Evolutionary conservation across 2,329 filamentous ascomycete species (phyloP).

Genomic region (Orbilia ellipsospora): DNA sequence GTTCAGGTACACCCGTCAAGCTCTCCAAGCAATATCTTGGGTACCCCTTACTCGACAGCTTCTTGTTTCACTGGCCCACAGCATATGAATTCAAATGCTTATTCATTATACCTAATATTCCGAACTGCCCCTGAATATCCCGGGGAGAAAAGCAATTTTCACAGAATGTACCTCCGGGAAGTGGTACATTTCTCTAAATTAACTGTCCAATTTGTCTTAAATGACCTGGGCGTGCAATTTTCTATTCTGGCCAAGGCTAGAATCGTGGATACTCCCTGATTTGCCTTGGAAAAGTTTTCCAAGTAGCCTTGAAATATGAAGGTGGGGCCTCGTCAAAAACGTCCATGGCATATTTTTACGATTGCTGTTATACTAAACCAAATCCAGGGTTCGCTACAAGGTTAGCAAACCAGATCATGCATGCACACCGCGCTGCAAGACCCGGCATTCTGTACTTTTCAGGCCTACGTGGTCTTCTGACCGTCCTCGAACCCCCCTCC

Average conservation of each 20-base stretch:
- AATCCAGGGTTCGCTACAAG: slow-evolving; percentile 25
- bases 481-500: neutral
- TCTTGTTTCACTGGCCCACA: slow-evolving; percentile 9
- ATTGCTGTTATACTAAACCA: slow-evolving; percentile 14
- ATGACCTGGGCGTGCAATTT: slow-evolving; percentile 8
- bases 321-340: slow-evolving; percentile 15
- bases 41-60: slow-evolving; percentile 9
- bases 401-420: neutral
- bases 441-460: slow-evolving; percentile 13
- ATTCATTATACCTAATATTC: slow-evolving; percentile 5
- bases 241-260: slow-evolving; percentile 35
- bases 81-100: neutral
- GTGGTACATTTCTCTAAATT: slow-evolving; percentile 36
- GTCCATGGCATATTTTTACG: slow-evolving; percentile 12
- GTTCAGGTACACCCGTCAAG: slow-evolving; percentile 51
- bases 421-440: slow-evolving; percentile 10
- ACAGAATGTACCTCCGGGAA: slow-evolving; percentile 35
- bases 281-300: slow-evolving; percentile 46
- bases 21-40: neutral
- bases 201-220: slow-evolving; percentile 26
- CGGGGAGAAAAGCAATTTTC: slow-evolving; percentile 11
- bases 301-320: slow-evolving; percentile 28
- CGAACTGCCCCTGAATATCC: slow-evolving; percentile 18
- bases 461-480: slow-evolving; percentile 30
- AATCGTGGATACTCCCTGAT: slow-evolving; percentile 18